Evolutionary conservation across 768 basidiomycete genomes (phyloP).

Genomic region (Lyophyllum semitale): DNA sequence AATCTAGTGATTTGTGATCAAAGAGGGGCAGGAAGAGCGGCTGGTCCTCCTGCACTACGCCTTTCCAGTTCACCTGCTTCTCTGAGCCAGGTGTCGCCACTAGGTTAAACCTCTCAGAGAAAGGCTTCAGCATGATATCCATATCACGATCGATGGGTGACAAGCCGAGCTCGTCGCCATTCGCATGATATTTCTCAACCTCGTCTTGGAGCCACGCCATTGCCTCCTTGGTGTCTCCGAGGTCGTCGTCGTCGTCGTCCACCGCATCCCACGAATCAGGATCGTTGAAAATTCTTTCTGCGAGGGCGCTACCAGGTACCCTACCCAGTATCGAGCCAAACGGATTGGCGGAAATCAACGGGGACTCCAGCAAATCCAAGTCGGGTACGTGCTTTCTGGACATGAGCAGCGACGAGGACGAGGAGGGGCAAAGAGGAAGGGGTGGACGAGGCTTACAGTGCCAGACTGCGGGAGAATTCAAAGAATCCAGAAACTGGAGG

Average conservation of each 20-base stretch:
- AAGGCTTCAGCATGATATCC: slow-evolving; percentile 15
- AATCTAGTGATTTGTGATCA: slow-evolving; percentile 10
- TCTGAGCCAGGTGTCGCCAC: neutral
- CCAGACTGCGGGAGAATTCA: slow-evolving; percentile 24
- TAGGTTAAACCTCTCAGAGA: slow-evolving; percentile 12
- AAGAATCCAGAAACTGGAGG: slow-evolving; percentile 3
- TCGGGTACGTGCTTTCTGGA: slow-evolving; percentile 32
- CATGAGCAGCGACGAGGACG: slow-evolving; percentile 24
- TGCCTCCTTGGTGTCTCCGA: slow-evolving; percentile 23
- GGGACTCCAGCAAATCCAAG: slow-evolving; percentile 42
- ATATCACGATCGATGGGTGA: slow-evolving; percentile 13
- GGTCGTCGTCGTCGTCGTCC: slow-evolving; percentile 28
- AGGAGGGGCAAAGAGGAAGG: slow-evolving; percentile 1
- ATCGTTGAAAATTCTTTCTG: slow-evolving; percentile 45
- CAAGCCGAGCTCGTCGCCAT: slow-evolving; percentile 5
- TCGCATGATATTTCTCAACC: slow-evolving; percentile 24
- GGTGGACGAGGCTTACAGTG: slow-evolving; percentile 24
- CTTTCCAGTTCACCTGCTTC: slow-evolving; percentile 9
- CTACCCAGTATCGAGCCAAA: slow-evolving; percentile 27
- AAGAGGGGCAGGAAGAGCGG: slow-evolving; percentile 12
- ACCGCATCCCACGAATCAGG: slow-evolving; percentile 38
- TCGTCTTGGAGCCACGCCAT: slow-evolving; percentile 37
- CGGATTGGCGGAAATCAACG: slow-evolving; percentile 33
- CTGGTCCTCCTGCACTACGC: slow-evolving; percentile 7
- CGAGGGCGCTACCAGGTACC: slow-evolving; percentile 39